These are phyloP conservation scores for Russula olivacea DNA, from an alignment of 768 basidiomycete genomes.

Conservation along the genomic window DNA sequence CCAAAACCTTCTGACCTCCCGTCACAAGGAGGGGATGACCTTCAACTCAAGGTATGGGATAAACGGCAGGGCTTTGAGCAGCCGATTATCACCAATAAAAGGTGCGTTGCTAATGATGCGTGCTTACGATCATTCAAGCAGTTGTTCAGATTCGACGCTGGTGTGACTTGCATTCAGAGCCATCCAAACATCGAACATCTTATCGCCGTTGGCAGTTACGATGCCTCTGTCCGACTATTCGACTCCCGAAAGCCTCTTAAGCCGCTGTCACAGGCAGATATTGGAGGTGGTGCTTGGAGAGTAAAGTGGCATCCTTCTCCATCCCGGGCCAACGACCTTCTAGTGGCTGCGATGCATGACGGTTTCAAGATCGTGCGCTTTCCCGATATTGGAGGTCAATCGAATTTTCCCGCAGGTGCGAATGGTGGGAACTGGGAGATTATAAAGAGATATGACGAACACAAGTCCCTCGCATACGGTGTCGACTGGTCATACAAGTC, in stretches of 20 bases:
- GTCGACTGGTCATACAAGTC: constrained; percentile 74
- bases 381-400: constrained; percentile 21
- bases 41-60: constrained; percentile 90
- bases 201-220: constrained; percentile 92
- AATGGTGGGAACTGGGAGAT: constrained; percentile 34
- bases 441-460: constrained; percentile 60
- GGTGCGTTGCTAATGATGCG: constrained; percentile 35
- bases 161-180: constrained; percentile 85
- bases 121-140: neutral
- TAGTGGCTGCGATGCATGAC: constrained; percentile 97
- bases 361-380: constrained; percentile 83
- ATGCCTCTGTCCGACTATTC: constrained; percentile 72
- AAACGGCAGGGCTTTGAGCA: constrained; percentile 52
- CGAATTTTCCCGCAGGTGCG: constrained; percentile 5
- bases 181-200: constrained; percentile 76
- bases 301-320: constrained; percentile 89
- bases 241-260: constrained; percentile 64
- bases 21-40: constrained; percentile 83
- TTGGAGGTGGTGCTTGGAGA: constrained; percentile 93
- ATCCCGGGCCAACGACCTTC: constrained; percentile 60
- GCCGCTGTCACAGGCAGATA: constrained; percentile 54
- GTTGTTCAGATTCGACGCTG: constrained; percentile 72
- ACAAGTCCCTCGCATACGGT: constrained; percentile 85
- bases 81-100: constrained; percentile 68
- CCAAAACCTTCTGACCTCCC: neutral